Base-by-base conservation (phyloP, 2,329 filamentous ascomycete species). In the Claviceps sp. region DNA sequence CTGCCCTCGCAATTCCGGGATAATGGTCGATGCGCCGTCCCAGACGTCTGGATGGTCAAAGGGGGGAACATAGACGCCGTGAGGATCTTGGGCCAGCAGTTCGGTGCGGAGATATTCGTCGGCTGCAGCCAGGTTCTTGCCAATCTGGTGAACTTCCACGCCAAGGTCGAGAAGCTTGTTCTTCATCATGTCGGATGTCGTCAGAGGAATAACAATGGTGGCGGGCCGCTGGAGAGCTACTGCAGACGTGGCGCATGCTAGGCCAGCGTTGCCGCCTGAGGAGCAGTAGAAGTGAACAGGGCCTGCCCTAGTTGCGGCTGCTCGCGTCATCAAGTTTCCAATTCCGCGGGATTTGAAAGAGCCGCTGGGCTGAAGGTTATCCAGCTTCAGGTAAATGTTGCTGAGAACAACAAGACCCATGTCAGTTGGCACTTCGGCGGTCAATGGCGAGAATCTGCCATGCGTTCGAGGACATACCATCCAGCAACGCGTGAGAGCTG, bases 271-370 rank as follows among this genome's bases (percentile, higher is more conserved):
- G 53, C 89, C 89, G 54, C 87, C 88, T 2, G 81, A 87, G 13
- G 84, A 85, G 62, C 79, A 85, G 71, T 87, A 93, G 75, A 93
- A 91, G 70, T 87, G 85, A 2, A 74, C 69, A 5, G 64, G 57
- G 22, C 63, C 60, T 2, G 60, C 60, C 52, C 60, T 55, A 4
- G 57, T 54, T 55, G 70, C 59, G 57, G 66, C 62, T 52, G 67
- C 65, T 50, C 62, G 62, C 52, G 71, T 68, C 62, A 89, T 82
- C 63, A 86, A 76, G 65, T 86, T 79, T 48, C 87, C 86, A 55
- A 91, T 79, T 34, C 85, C 87, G 58, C 81, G 77, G 47, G 86
- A 90, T 67, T 94, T 93, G 79, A 94, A 95, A 41, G 86, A 90
- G 56, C 86, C 86, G 22, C 84, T 85, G 4, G 88, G 89, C 63